phyloP scores from a whole-genome alignment of 2,329 filamentous ascomycete genomes.

The Claviceps sp. region DNA sequence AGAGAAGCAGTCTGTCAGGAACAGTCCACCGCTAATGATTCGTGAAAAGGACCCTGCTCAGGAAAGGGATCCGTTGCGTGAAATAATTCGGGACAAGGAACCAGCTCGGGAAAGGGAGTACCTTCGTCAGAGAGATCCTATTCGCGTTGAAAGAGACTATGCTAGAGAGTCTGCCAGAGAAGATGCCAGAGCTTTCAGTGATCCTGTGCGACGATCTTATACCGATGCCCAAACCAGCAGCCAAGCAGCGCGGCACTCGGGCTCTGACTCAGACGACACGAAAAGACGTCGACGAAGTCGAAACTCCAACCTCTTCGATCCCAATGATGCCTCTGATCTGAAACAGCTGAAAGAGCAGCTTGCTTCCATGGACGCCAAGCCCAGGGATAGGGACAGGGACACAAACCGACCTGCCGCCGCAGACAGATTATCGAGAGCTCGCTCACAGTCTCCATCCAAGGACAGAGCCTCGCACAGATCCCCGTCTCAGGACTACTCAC shows the following conservation, averaged over 20 bases:
- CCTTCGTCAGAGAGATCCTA: constrained; percentile 9
- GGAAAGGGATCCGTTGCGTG: background rate
- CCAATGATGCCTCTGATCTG: constrained; percentile 37
- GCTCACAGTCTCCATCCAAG: constrained; percentile 10
- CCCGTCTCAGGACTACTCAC: constrained; percentile 2
- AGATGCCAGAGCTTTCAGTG: constrained; percentile 2
- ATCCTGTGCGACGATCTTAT: constrained; percentile 13
- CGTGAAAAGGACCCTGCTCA: background rate
- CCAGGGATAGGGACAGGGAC: constrained; percentile 10
- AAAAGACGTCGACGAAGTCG: constrained; percentile 25
- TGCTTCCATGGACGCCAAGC: constrained; percentile 24
- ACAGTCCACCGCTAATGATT: constrained; percentile 1
- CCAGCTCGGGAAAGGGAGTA: constrained; percentile 1
- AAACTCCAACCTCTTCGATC: constrained; percentile 32
- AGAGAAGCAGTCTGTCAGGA: constrained; percentile 1
- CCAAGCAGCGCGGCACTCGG: constrained; percentile 18
- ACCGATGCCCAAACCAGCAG: constrained; percentile 8
- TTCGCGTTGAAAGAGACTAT: constrained; percentile 10
- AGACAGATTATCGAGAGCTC: constrained; percentile 5
- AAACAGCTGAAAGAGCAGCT: constrained; percentile 37
- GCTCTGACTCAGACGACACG: constrained; percentile 29
- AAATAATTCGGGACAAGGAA: constrained; percentile 5
- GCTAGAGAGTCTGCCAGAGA: constrained; percentile 25
- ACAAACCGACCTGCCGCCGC: background rate
- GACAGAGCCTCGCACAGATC: constrained; percentile 7